Evolutionary conservation across 2,329 filamentous ascomycete genomes (phyloP), one percentile per base, ranked within the genome.

Genomic region (Trichophyton equinum): DNA sequence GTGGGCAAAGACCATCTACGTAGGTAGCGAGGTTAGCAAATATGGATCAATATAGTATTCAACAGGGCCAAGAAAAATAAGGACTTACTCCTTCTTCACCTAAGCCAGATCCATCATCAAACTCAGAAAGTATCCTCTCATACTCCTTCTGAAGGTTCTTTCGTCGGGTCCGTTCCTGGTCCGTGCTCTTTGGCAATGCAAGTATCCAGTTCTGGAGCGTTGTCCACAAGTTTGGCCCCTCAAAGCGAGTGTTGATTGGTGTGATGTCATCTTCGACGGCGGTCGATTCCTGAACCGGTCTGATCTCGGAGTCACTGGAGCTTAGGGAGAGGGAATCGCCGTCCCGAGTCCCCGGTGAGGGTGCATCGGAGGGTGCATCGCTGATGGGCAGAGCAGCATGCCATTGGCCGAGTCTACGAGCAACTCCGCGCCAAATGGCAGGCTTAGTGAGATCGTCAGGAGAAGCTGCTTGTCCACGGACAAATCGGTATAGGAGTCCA

Each of bases 191-290:
- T 11, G 94, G 91, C 64, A 99, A 79, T 44, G 89, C 92, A 67
- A 86, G 78, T 61, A 96, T 90, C 94, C 94, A 99, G 76, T 91
- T 95, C 73, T 95, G 90, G 82, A 96, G 88, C 38, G 95, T 91
- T 5, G 89, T 90, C 94, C 94, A 99, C 61, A 95, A 77, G 72
- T 95, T 96, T 18, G 91, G 89, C n/a, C 83, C 79, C 4, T 85
- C 85, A 70, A 86, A 89, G 6, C 83, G 83, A 53, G 84, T 84
- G 22, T 83, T 83, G 51, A 82, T 77, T 63, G 70, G 69, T 58
- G 68, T 64, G 59, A 67, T 67, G 49, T 69, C 65, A 42, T 55
- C 46, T 64, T 56, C 62, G 67, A 64, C 66, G 61, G 69, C 36
- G 65, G 60, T 38, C 61, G 63, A n/a, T 66, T 65, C 58, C 36